Percentiles rank a stretch among this genome's conserved stretches.
Conservation (phyloP, 164 flowering plant genomes). For the Kalanchoe fedtschenkoi region DNA sequence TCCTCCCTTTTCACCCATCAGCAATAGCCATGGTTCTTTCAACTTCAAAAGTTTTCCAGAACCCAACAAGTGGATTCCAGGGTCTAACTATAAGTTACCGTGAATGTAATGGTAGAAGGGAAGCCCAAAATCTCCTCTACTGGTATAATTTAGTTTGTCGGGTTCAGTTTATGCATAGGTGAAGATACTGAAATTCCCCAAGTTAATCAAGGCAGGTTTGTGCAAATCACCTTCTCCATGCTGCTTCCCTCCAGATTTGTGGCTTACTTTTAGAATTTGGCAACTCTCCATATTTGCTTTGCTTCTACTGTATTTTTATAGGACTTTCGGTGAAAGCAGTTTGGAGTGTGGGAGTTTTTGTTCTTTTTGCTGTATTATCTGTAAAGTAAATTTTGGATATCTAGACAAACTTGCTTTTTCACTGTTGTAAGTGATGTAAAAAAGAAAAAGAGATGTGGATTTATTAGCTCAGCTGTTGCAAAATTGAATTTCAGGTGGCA, state of each 20-base stretch:
- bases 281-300: constrained; percentile 10
- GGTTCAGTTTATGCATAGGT: constrained; percentile 20
- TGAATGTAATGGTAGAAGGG: constrained; percentile 23
- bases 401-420: constrained; percentile 17
- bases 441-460: not conserved
- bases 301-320: constrained; percentile 13
- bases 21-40: constrained; percentile 9
- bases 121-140: constrained; percentile 16
- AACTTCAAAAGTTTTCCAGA: constrained; percentile 15
- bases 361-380: constrained; percentile 28
- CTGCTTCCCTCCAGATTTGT: constrained; percentile 12
- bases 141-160: constrained; percentile 19
- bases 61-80: constrained; percentile 11
- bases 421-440: constrained; percentile 39
- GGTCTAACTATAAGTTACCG: constrained; percentile 13
- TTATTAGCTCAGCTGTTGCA: too few relatives aligned
- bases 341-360: constrained; percentile 17
- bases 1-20: constrained; percentile 2
- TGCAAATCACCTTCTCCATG: constrained; percentile 25
- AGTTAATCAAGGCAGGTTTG: constrained; percentile 25
- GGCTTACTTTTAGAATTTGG: constrained; percentile 5
- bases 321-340: constrained; percentile 30
- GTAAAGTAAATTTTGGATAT: constrained; percentile 49
- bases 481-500: too few relatives aligned
- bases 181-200: constrained; percentile 23